Conservation (phyloP, 2,329 filamentous ascomycete genomes). For the Pezicula rhizophila region DNA sequence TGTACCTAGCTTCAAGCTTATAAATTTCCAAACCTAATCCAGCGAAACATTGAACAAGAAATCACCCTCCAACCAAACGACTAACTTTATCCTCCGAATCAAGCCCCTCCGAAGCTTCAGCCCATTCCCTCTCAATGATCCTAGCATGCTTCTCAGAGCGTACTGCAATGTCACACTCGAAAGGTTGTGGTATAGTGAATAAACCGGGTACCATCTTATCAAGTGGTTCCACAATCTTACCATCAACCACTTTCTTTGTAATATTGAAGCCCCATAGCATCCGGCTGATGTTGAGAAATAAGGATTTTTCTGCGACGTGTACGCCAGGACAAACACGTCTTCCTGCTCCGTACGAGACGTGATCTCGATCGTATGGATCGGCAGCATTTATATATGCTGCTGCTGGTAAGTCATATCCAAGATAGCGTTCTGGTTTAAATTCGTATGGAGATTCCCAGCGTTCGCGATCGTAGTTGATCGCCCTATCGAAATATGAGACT, state of each 20-base stretch:
- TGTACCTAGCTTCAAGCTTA: too few relatives aligned
- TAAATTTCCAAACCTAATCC: too few relatives aligned
- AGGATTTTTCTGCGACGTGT: conserved; percentile 41
- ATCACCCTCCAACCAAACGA: too few relatives aligned
- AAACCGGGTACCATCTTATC: conserved; percentile 28
- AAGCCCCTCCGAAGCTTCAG: conserved; percentile 12
- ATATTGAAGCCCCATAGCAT: conserved; percentile 47
- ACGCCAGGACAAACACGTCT: conserved; percentile 50
- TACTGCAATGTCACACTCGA: conserved; percentile 24
- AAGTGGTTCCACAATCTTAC: conserved; percentile 8
- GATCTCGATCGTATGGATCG: conserved; percentile 18
- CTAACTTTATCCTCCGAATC: conserved; percentile 7
- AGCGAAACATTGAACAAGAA: too few relatives aligned
- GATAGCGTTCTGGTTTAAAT: conserved; percentile 37
- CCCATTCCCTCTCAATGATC: conserved; percentile 27
- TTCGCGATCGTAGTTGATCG: conserved; percentile 28
- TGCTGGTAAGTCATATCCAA: conserved; percentile 9
- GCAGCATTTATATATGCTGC: not conserved
- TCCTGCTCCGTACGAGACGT: conserved; percentile 30
- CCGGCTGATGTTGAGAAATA: conserved; percentile 39
- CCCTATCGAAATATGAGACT: conserved; percentile 19
- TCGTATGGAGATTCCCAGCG: conserved; percentile 35
- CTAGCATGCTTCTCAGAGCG: conserved; percentile 24
- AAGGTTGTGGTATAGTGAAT: conserved; percentile 25
- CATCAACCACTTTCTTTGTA: conserved; percentile 13